A percentile compares a stretch with the other conserved stretches of the same genome.
These are phyloP conservation scores for Thalassiosira profunda DNA, from an alignment of 108 stramenopile species.

Conservation along the genomic window DNA sequence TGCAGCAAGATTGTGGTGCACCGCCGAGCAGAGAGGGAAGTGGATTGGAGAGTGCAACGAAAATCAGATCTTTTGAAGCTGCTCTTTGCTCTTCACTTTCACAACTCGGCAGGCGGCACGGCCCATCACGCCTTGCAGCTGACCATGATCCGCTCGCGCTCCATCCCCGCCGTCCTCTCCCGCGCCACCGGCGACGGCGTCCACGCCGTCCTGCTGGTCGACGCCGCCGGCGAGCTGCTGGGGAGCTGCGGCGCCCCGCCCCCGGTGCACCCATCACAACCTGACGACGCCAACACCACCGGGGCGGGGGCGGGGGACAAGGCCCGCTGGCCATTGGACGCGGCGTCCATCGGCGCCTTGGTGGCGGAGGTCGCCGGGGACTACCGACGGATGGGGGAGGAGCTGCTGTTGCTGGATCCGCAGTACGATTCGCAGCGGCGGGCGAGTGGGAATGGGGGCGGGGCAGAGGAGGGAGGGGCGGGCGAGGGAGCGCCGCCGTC, in stretches of 20 bases:
- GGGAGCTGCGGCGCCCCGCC: slow-evolving; percentile 46
- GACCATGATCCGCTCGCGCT: slow-evolving; percentile 81
- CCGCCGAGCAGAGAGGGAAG: no score
- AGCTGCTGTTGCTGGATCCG: slow-evolving; percentile 52
- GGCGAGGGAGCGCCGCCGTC: neutral
- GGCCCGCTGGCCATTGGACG: slow-evolving; percentile 50
- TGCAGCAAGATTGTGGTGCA: no score
- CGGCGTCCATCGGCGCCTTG: slow-evolving; percentile 65
- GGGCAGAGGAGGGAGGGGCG: neutral
- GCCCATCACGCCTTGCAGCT: no score
- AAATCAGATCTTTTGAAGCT: no score
- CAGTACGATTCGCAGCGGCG: slow-evolving; percentile 59
- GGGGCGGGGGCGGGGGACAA: neutral
- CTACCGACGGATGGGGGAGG: slow-evolving; percentile 65
- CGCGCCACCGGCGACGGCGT: slow-evolving; percentile 78
- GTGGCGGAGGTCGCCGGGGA: slow-evolving; percentile 80
- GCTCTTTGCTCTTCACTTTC: no score
- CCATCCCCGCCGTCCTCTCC: slow-evolving; percentile 75
- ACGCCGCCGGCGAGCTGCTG: slow-evolving; percentile 76
- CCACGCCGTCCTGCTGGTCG: slow-evolving; percentile 76
- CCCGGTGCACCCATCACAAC: slow-evolving; percentile 26
- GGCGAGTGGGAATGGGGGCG: slow-evolving; percentile 44
- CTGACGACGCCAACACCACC: slow-evolving; percentile 11
- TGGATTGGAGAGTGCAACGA: no score
- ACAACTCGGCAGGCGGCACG: no score